These are phyloP conservation scores for Pyrenula massariospora DNA, from an alignment of 495 filamentous ascomycete species.

Conservation along the genomic window DNA sequence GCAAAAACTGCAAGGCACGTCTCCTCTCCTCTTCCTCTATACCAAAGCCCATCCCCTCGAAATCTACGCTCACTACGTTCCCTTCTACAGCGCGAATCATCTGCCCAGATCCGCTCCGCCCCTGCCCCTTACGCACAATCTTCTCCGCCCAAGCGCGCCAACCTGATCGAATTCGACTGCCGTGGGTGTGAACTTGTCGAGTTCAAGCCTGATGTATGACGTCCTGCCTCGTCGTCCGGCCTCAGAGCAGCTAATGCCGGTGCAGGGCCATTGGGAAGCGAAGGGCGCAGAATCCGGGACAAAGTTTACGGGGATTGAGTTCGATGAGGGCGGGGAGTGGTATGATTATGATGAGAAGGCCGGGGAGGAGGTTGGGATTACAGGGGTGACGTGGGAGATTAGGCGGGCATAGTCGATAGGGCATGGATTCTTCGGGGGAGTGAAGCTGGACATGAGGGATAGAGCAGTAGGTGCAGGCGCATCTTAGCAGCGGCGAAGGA, in stretches of 20 bases:
- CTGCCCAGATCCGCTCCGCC: conserved; percentile 56
- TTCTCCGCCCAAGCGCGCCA: conserved; percentile 60
- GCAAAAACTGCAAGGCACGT: conserved; percentile 76
- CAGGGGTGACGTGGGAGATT: conserved; percentile 83
- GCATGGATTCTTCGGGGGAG: not conserved
- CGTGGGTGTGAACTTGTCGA: conserved; percentile 84
- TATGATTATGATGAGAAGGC: conserved; percentile 80
- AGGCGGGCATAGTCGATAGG: conserved; percentile 24
- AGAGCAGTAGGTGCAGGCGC: no score
- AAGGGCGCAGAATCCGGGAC: conserved; percentile 69
- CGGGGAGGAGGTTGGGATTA: conserved; percentile 76
- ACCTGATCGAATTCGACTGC: conserved; percentile 84
- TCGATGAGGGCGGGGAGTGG: conserved; percentile 73
- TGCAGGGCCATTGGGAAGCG: conserved; percentile 76
- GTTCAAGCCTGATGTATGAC: conserved; percentile 72
- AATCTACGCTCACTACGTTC: not conserved
- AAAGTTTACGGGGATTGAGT: conserved; percentile 67
- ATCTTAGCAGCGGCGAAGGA: no score
- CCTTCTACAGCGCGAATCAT: conserved; percentile 43
- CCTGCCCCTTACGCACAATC: conserved; percentile 53
- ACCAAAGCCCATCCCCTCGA: not conserved
- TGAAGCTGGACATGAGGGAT: no score
- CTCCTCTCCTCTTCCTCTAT: not conserved
- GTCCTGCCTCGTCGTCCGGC: no score
- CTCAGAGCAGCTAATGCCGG: not conserved